A percentile compares a stretch with the other conserved stretches of the same genome.
Conservation (phyloP, 805 yeast genomes). For the Crinitomyces ghanaensis region DNA sequence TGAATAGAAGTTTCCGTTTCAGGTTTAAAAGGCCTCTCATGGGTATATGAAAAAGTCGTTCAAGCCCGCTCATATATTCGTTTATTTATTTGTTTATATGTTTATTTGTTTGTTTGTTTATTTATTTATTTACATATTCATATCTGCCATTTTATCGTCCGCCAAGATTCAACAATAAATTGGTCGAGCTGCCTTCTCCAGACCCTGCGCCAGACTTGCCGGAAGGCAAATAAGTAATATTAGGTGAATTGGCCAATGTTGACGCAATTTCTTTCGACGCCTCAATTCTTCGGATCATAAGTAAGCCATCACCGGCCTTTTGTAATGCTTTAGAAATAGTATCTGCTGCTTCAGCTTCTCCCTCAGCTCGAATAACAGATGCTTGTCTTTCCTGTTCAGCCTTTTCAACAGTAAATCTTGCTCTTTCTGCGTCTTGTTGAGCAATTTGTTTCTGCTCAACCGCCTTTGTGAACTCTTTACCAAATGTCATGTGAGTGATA, state of each 20-base stretch:
- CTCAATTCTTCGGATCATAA: slow-evolving; percentile 88
- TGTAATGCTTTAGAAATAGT: slow-evolving; percentile 83
- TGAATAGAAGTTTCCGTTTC: no score
- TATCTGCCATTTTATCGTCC: no score
- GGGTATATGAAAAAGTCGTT: no score
- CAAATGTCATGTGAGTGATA: slow-evolving; percentile 95
- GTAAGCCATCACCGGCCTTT: slow-evolving; percentile 91
- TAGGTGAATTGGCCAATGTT: slow-evolving; percentile 71
- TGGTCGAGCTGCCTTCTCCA: slow-evolving; percentile 22
- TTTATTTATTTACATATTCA: no score
- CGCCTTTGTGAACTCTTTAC: slow-evolving; percentile 92
- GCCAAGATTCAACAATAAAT: slow-evolving; percentile 26
- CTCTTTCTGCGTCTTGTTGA: slow-evolving; percentile 98
- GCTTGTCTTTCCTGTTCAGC: slow-evolving; percentile 98
- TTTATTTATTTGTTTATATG: no score
- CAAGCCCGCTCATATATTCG: no score
- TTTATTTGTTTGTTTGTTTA: no score
- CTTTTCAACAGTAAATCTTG: slow-evolving; percentile 81
- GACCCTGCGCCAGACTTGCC: slow-evolving; percentile 29
- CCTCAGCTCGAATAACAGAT: slow-evolving; percentile 91
- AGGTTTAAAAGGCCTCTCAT: no score
- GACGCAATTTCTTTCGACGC: slow-evolving; percentile 93
- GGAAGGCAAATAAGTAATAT: slow-evolving; percentile 79
- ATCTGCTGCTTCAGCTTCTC: slow-evolving; percentile 98
- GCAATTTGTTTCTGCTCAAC: slow-evolving; percentile 99